Evolutionary conservation across 345 rosid species (phyloP), one percentile per base, ranked within the genome.

Genomic region (Eucalyptus pauciflora): DNA sequence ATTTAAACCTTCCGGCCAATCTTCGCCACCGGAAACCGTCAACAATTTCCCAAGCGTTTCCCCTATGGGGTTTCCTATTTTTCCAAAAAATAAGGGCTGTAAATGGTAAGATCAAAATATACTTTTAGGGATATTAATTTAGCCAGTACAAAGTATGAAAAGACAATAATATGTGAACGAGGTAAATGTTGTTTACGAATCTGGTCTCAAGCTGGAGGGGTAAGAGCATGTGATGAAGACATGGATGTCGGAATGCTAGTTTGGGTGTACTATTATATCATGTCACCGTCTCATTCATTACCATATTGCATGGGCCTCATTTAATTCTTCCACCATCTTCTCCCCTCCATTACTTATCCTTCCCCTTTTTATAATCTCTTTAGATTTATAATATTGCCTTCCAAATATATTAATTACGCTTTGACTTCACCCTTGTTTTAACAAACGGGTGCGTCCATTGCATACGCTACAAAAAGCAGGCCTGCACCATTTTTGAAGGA

Each of bases 181-280:
- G 18, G 87, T 86, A 27, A 48, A 67, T 49, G 27, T 49, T 67
- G 25, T 49, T 69, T 5, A 51, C 49, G 29, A 50, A 43, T 64
- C 58, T 7, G 87, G 27, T 86, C 48, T 37, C 85, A n/a, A 31
- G 87, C 31, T 86, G 54, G 67, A 33, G 50, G 80, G 49, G 54
- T 33, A 50, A 52, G 46, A 48, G 33, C 71, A 50, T 51, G 89
- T 60, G 62, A 60, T 8, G 45, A 20, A 51, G 86, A 91, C 91
- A 88, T 83, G 52, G 62, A 58, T 88, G 93, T 90, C 92, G 93
- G 93, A 89, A 88, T 88, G 89, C 87, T 90, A 89, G 18, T 67
- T 76, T 3, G 85, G 48, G 85, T 29, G 27, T 41, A 41, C 24
- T 6, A 41, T 20, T 41, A 20, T 43, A 76, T 50, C 81, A 87